These are phyloP conservation scores for Sergeia podlipaevii DNA, from an alignment of 208 protist genomes.

Conservation along the genomic window DNA sequence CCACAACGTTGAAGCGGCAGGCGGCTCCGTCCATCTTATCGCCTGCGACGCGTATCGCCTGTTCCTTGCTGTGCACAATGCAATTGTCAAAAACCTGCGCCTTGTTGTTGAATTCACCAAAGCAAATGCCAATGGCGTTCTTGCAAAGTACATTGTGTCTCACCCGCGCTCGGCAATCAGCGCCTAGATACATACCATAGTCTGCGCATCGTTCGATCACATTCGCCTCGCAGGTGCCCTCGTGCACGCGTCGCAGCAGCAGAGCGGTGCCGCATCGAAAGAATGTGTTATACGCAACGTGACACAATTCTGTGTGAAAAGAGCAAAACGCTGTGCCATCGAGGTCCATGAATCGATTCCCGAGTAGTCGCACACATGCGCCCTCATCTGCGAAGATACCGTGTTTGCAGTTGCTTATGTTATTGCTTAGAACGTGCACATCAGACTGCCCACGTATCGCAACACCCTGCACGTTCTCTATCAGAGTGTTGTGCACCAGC, in stretches of 20 bases:
- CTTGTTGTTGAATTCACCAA: conserved; percentile 12
- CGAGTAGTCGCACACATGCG: not conserved
- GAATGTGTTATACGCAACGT: conserved; percentile 15
- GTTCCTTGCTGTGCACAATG: not conserved
- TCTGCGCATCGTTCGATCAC: not conserved
- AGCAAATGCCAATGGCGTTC: conserved; percentile 12
- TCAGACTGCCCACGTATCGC: conserved; percentile 8
- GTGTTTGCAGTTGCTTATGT: conserved; percentile 6
- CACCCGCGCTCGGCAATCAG: conserved; percentile 12
- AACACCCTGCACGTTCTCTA: conserved; percentile 9
- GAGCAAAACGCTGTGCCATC: conserved; percentile 13
- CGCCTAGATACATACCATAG: conserved; percentile 18
- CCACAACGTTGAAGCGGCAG: conserved; percentile 9
- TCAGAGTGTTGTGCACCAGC: conserved; percentile 12
- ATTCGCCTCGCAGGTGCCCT: conserved; percentile 11
- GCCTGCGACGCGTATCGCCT: conserved; percentile 20
- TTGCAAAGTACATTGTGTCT: conserved; percentile 13
- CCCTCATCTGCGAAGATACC: conserved; percentile 20
- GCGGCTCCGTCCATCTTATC: conserved; percentile 13
- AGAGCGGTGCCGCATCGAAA: conserved; percentile 14
- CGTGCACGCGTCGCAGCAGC: conserved; percentile 10
- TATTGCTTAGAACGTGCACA: conserved; percentile 7
- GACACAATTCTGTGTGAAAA: conserved; percentile 2
- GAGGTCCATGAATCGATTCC: conserved; percentile 16
- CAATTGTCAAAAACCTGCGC: conserved; percentile 23